Evolutionary conservation across 148 eudicot species (phyloP).

Genomic region (Cornus suecica): DNA sequence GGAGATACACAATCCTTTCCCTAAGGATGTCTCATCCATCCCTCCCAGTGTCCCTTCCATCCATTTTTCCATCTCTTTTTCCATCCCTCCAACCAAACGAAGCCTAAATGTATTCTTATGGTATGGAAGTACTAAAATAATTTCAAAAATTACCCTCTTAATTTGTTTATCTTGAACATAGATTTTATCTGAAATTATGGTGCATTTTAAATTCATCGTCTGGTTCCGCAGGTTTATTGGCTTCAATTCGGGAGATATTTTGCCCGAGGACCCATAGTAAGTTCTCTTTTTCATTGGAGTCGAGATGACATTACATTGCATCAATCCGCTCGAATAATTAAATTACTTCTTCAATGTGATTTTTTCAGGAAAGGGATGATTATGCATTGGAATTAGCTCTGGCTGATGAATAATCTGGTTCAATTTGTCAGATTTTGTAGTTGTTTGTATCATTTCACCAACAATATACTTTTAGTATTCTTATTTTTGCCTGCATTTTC

Average conservation of each 20-base stretch:
- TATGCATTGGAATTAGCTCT: conserved; percentile 91
- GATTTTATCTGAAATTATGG: too few relatives aligned
- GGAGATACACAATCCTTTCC: too few relatives aligned
- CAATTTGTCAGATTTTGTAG: too few relatives aligned
- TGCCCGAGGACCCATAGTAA: conserved; percentile 96
- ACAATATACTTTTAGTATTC: neutral
- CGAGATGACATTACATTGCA: too few relatives aligned
- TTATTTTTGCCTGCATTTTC: conserved; percentile 1
- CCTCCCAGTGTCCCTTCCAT: too few relatives aligned
- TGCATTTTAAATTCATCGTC: too few relatives aligned
- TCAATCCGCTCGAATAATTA: neutral
- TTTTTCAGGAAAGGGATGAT: conserved; percentile 84
- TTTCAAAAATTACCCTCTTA: too few relatives aligned
- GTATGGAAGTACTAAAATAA: too few relatives aligned
- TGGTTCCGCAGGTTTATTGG: conserved; percentile 81
- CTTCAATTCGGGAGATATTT: conserved; percentile 98
- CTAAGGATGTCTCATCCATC: too few relatives aligned
- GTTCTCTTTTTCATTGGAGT: conserved; percentile 25
- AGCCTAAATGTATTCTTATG: too few relatives aligned
- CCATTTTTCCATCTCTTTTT: too few relatives aligned
- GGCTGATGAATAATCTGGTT: conserved; percentile 77
- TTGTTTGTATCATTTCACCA: neutral
- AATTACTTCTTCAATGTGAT: conserved; percentile 5
- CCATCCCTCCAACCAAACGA: too few relatives aligned
- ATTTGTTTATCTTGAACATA: conserved; percentile 1